These are phyloP conservation scores for Lindgomyces ingoldianus DNA, from an alignment of 495 filamentous ascomycete genomes.

Conservation along the genomic window DNA sequence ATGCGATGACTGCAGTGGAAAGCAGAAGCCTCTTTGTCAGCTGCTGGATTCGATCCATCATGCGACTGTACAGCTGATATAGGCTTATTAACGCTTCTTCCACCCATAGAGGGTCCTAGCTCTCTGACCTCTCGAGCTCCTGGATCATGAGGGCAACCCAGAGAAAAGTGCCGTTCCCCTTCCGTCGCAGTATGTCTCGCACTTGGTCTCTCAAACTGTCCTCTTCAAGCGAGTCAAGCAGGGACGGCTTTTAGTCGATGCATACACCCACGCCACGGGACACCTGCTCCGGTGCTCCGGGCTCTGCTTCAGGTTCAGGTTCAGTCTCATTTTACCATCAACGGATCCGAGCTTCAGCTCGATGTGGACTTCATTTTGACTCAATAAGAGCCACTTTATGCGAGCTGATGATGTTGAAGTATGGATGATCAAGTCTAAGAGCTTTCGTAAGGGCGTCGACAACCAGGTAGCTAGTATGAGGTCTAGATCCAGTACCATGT, in stretches of 20 bases:
- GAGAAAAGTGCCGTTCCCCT: background rate
- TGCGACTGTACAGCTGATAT: conserved; percentile 6
- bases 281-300: background rate
- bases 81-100: conserved; percentile 2
- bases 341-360: background rate
- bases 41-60: conserved; percentile 7
- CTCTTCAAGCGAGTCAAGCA: background rate
- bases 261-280: background rate
- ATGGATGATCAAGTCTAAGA: background rate
- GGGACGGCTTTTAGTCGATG: conserved; percentile 10
- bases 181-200: background rate
- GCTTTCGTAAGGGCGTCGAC: background rate
- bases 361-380: conserved; percentile 2
- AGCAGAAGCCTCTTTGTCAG: background rate
- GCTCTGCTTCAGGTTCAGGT: background rate
- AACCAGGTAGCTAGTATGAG: background rate
- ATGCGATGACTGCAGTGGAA: background rate
- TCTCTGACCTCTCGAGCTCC: conserved; percentile 11
- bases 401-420: background rate
- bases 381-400: conserved; percentile 4
- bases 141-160: conserved; percentile 2
- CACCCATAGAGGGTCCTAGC: conserved; percentile 4
- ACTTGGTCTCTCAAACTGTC: conserved; percentile 2
- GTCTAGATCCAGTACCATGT: background rate
- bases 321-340: background rate